These are phyloP conservation scores for Lasiosphaeria miniovina DNA, from an alignment of 495 filamentous ascomycete species.

Conservation along the genomic window DNA sequence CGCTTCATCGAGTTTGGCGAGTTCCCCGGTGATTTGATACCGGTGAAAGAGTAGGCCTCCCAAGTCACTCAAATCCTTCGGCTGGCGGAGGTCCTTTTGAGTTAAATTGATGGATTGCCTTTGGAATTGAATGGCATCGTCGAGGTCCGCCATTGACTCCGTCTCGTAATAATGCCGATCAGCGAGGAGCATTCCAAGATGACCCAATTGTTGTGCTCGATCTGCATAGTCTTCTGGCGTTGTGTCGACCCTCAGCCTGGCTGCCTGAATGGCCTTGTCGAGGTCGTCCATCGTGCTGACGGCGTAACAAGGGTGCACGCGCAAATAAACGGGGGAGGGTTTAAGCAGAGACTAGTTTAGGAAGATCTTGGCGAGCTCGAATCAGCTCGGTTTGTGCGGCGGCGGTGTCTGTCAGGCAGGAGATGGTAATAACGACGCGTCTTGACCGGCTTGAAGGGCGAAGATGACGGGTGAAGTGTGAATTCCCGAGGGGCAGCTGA, in stretches of 20 bases:
- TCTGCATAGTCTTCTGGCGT: not conserved
- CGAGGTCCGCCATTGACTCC: not conserved
- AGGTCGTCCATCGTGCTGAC: not conserved
- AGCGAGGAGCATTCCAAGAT: not conserved
- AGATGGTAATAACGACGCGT: no score
- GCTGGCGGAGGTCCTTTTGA: not conserved
- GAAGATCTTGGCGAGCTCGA: no score
- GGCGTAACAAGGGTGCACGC: not conserved
- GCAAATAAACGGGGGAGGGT: not conserved
- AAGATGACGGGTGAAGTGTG: no score
- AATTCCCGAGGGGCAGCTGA: no score
- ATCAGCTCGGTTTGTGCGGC: no score
- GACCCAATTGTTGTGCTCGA: not conserved
- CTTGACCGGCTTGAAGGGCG: no score
- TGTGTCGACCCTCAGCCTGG: not conserved
- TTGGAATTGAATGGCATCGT: not conserved
- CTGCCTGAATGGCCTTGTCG: not conserved
- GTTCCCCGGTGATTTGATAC: not conserved
- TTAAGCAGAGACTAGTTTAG: not conserved
- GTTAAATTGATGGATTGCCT: not conserved
- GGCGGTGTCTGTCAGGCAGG: no score
- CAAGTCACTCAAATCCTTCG: not conserved
- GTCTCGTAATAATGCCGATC: not conserved
- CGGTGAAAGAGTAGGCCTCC: not conserved
- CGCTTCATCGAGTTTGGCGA: not conserved